Conservation (phyloP, 2,329 filamentous ascomycete species). For the Phoma sp. region DNA sequence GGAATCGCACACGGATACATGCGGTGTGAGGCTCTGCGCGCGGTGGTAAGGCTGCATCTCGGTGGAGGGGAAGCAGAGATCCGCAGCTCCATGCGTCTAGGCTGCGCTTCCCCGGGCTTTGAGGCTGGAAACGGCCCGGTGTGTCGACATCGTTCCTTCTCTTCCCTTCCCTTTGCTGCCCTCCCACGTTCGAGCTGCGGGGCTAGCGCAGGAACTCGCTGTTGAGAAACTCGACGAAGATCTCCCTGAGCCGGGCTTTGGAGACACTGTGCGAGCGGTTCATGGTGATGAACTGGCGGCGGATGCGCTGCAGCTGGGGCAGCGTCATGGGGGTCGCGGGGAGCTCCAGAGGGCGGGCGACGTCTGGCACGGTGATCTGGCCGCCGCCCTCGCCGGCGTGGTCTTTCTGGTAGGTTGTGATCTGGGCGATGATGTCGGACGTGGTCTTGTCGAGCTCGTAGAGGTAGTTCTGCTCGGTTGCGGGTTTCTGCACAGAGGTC, state of each 20-base stretch:
- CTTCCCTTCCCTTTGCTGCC: neutral
- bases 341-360: slow-evolving; percentile 66
- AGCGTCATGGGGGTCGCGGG: slow-evolving; percentile 70
- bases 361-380: slow-evolving; percentile 60
- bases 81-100: neutral
- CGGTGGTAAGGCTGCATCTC: slow-evolving; percentile 11
- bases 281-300: slow-evolving; percentile 77
- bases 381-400: slow-evolving; percentile 67
- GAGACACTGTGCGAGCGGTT: slow-evolving; percentile 68
- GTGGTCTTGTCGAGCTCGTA: slow-evolving; percentile 81
- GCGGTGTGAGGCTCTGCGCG: slow-evolving; percentile 14
- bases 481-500: slow-evolving; percentile 57
- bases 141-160: neutral
- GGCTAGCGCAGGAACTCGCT: slow-evolving; percentile 42
- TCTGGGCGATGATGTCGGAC: slow-evolving; percentile 73
- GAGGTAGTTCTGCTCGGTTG: slow-evolving; percentile 71
- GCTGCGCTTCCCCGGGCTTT: neutral
- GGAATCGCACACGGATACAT: slow-evolving; percentile 3
- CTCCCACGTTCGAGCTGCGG: neutral
- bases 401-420: slow-evolving; percentile 71
- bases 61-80: slow-evolving; percentile 23
- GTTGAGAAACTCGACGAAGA: slow-evolving; percentile 50
- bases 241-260: slow-evolving; percentile 46
- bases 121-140: neutral
- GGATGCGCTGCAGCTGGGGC: slow-evolving; percentile 76